A percentile compares a stretch with the other conserved stretches of the same genome.
Evolutionary conservation across 306 rosid genomes (phyloP).

Genomic region (Crataegus laevigata): DNA sequence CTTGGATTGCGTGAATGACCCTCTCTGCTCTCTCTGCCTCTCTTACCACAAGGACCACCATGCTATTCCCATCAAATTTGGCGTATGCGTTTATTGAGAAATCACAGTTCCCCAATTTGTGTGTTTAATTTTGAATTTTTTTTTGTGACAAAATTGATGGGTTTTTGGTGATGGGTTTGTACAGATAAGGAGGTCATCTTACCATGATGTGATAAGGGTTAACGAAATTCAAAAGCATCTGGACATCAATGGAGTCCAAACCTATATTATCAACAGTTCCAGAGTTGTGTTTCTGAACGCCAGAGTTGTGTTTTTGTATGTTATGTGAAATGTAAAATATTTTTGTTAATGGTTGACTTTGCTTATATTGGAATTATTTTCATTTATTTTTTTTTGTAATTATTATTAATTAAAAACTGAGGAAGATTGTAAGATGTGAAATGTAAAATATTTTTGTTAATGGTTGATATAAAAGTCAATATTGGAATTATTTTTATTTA

Average conservation of each 20-base stretch:
- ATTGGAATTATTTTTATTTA: too few relatives aligned
- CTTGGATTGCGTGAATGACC: conserved; percentile 88
- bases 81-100: not conserved
- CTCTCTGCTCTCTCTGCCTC: conserved; percentile 92
- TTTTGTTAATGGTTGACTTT: too few relatives aligned
- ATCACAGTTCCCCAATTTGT: not conserved
- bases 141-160: not conserved
- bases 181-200: conserved; percentile 90
- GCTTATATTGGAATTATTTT: too few relatives aligned
- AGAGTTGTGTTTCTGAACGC: conserved; percentile 91
- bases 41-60: conserved; percentile 75
- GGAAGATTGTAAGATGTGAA: too few relatives aligned
- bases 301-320: too few relatives aligned
- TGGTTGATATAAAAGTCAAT: too few relatives aligned
- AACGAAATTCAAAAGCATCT: conserved; percentile 89
- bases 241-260: conserved; percentile 88
- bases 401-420: too few relatives aligned
- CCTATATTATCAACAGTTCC: conserved; percentile 97
- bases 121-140: not conserved
- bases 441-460: too few relatives aligned
- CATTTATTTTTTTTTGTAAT: too few relatives aligned
- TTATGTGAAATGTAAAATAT: too few relatives aligned
- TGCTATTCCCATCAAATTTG: conserved; percentile 38
- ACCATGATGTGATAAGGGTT: conserved; percentile 92
- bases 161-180: not conserved